phyloP scores from a whole-genome alignment of 495 filamentous ascomycete species.

The Lindgomyces ingoldianus region DNA sequence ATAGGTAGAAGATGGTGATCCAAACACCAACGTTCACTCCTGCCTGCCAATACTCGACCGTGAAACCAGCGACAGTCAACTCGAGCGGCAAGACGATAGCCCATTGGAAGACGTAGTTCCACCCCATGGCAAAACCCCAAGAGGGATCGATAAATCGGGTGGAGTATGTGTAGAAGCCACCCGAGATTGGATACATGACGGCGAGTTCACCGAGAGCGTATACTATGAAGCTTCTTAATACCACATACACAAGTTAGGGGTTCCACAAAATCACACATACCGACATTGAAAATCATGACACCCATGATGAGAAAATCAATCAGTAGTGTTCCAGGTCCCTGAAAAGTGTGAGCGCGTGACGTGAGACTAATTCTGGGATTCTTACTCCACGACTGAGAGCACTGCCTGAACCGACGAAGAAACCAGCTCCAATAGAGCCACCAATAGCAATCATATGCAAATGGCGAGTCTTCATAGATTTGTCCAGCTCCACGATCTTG shows the following conservation, averaged over 20 bases:
- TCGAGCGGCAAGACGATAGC: constrained; percentile 52
- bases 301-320: constrained; percentile 56
- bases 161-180: constrained; percentile 60
- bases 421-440: constrained; percentile 45
- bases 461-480: constrained; percentile 42
- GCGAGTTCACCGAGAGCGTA: constrained; percentile 71
- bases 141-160: constrained; percentile 59
- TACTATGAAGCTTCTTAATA: constrained; percentile 40
- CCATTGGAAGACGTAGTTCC: constrained; percentile 54
- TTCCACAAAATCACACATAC: constrained; percentile 19
- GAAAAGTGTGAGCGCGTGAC: constrained; percentile 7
- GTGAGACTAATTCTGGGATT: neutral
- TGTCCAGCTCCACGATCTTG: constrained; percentile 39
- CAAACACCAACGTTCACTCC: constrained; percentile 50
- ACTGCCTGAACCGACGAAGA: constrained; percentile 44
- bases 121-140: constrained; percentile 58
- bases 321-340: constrained; percentile 42
- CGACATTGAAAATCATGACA: constrained; percentile 55
- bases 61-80: constrained; percentile 57
- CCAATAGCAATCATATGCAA: constrained; percentile 48
- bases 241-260: constrained; percentile 19
- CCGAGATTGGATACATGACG: constrained; percentile 68
- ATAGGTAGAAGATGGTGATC: constrained; percentile 52
- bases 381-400: constrained; percentile 43
- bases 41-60: constrained; percentile 59